Conservation (phyloP, 345 rosid genomes). For the Linum lewisii region DNA sequence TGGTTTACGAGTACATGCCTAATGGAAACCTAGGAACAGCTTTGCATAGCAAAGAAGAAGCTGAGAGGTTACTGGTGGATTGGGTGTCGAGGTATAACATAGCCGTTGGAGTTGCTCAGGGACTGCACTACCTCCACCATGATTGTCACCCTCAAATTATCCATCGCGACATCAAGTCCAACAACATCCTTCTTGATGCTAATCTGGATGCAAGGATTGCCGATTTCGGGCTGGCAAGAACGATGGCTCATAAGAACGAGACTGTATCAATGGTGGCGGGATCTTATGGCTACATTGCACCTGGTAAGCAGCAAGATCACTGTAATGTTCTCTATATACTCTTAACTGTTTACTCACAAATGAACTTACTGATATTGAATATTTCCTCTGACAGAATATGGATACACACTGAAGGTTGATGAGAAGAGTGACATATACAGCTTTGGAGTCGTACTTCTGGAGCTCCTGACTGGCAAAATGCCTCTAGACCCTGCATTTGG, state of each 20-base stretch:
- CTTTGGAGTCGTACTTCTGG: conserved; percentile 65
- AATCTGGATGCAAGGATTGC: conserved; percentile 74
- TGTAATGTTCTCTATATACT: no score
- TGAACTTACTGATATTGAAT: background rate
- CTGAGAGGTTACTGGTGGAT: conserved; percentile 54
- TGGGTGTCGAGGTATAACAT: conserved; percentile 86
- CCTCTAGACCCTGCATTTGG: conserved; percentile 75
- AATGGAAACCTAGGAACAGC: conserved; percentile 77
- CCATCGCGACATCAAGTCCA: conserved; percentile 89
- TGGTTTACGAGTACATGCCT: conserved; percentile 76
- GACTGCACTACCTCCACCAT: conserved; percentile 73
- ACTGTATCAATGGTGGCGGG: conserved; percentile 90
- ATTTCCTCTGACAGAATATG: conserved; percentile 45
- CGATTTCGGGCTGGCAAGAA: conserved; percentile 83
- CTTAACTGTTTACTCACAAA: background rate
- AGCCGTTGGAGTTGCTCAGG: conserved; percentile 84
- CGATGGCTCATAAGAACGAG: conserved; percentile 74
- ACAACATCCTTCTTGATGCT: conserved; percentile 66
- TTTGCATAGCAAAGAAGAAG: conserved; percentile 50
- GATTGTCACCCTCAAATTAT: conserved; percentile 76
- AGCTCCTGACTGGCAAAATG: conserved; percentile 70
- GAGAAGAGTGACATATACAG: conserved; percentile 92
- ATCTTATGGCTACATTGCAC: conserved; percentile 89
- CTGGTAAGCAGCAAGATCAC: conserved; percentile 31
- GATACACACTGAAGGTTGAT: conserved; percentile 72